Conservation (phyloP, 2,329 filamentous ascomycete species). For the Clonostachys chloroleuca region DNA sequence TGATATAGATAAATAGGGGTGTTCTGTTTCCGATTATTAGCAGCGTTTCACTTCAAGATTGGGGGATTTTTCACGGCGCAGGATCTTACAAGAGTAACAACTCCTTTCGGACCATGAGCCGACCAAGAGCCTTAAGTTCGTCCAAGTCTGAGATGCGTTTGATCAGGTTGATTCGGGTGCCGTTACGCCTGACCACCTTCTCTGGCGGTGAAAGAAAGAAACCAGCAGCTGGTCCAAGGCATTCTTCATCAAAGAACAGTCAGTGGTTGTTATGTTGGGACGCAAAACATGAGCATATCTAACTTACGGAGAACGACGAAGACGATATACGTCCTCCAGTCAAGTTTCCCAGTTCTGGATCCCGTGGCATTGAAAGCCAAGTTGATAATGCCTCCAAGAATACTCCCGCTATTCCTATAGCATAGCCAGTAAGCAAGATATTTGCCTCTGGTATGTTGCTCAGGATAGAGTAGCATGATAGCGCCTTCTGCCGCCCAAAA, state of each 20-base stretch:
- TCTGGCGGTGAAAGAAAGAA: constrained; percentile 16
- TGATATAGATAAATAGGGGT: neutral
- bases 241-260: neutral
- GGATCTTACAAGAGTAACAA: constrained; percentile 4
- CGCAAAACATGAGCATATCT: constrained; percentile 1
- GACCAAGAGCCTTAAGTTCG: neutral
- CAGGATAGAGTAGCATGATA: constrained; percentile 57
- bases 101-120: constrained; percentile 2
- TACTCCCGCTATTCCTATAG: constrained; percentile 32
- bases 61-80: neutral
- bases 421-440: constrained; percentile 33
- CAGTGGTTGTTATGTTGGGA: neutral
- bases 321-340: constrained; percentile 15
- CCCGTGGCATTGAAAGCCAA: constrained; percentile 27
- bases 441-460: constrained; percentile 12
- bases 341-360: constrained; percentile 43
- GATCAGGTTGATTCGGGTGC: constrained; percentile 8
- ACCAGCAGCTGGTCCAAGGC: constrained; percentile 11
- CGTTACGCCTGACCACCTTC: constrained; percentile 16
- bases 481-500: constrained; percentile 76
- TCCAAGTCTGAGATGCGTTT: neutral
- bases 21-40: neutral
- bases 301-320: constrained; percentile 17
- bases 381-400: constrained; percentile 41
- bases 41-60: neutral